Base-by-base conservation (phyloP, 495 filamentous ascomycete genomes). In the Hypoxylon fuscum region DNA sequence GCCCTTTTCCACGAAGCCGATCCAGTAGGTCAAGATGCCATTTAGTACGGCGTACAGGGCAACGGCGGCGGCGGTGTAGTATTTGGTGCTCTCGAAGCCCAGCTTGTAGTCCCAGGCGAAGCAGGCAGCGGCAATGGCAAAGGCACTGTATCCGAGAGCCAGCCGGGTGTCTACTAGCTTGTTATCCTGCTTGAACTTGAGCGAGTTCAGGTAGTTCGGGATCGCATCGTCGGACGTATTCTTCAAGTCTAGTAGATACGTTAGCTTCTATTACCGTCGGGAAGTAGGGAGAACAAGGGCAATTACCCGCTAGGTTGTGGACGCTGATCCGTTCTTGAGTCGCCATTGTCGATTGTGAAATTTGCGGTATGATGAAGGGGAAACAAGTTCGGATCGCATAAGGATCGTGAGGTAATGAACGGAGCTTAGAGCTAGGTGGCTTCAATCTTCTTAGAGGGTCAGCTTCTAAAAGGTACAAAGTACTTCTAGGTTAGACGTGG, bases 201-300 rank as follows among this genome's bases (percentile, higher is more conserved):
- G 88, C 15, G 84, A 88, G 74, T 85, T 91, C 45, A 98, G 87
- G 77, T 97, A 97, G 76, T 92, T 90, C n/a, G 88, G 84, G 43
- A 98, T 86, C 52, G 92, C 91, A 70, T 98, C 95, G 80, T 98
- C 95, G 69, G 88, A 90, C 15, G 93, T 96, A 73, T 96, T 96
- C 77, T 98, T 98, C 54, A 98, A 88, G 72, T 97, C 95, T 96
- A 31, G 25, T 41, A 9, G 43, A 12, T 14, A 14, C 15, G 62
- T 69, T 60, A 63, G 66, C 45, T 52, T 58, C 25, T 43, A 53
- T 18, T 34, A 18, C 15, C 4, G 25, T 12, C 10, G 20, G 35
- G 3, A 35, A 27, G 10, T 53, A 11, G 22, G 17, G 6, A 27
- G 43, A 34, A 11, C 55, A 22, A 35, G 32, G 27, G 47, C 38